phyloP scores from a whole-genome alignment of 306 rosid genomes.

The Fragaria vesca region DNA sequence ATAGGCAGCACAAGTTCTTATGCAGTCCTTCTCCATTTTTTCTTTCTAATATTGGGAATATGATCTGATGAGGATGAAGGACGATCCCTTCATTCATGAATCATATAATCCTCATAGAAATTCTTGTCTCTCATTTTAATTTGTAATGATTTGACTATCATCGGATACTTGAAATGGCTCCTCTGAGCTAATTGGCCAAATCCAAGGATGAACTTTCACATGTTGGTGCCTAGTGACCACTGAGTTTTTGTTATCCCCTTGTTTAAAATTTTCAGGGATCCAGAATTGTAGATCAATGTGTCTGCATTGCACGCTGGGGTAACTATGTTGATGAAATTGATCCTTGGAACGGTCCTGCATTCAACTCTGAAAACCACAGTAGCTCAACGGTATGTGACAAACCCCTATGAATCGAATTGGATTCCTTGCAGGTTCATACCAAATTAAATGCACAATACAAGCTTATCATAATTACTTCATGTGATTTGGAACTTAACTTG shows the following conservation, averaged over 20 bases:
- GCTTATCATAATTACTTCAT: background rate
- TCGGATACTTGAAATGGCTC: background rate
- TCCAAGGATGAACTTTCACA: background rate
- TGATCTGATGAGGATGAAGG: background rate
- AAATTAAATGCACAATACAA: background rate
- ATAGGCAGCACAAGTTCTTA: background rate
- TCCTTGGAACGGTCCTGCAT: conserved; percentile 41
- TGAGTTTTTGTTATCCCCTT: conserved; percentile 16
- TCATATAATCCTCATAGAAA: background rate
- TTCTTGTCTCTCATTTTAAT: background rate
- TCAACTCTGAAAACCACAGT: conserved; percentile 35
- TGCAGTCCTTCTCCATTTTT: background rate
- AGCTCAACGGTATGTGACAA: conserved; percentile 46
- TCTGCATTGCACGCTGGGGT: conserved; percentile 68
- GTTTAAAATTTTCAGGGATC: conserved; percentile 62
- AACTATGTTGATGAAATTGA: conserved; percentile 43
- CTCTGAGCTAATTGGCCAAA: background rate
- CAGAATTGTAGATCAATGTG: conserved; percentile 59
- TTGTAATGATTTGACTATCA: background rate
- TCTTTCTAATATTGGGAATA: background rate
- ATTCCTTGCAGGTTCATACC: conserved; percentile 6
- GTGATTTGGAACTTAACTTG: background rate
- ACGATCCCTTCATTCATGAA: background rate
- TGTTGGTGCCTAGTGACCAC: background rate
- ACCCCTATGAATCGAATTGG: background rate